These are phyloP conservation scores for Talaromyces ruber DNA, from an alignment of 495 filamentous ascomycete genomes.

Conservation along the genomic window DNA sequence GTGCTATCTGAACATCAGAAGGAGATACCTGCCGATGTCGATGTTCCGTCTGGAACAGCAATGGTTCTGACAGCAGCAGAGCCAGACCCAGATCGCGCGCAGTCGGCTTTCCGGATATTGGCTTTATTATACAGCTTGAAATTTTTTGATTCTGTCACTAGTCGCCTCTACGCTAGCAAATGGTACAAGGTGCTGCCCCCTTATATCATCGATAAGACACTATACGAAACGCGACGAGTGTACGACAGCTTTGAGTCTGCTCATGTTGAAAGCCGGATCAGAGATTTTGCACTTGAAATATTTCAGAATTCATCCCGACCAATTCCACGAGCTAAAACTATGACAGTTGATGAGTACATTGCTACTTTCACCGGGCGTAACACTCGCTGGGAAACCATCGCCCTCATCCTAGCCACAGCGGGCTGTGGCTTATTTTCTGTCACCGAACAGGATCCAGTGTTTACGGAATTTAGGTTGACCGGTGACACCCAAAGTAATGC, in stretches of 20 bases:
- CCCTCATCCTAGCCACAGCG: conserved; percentile 40
- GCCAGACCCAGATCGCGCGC: conserved; percentile 20
- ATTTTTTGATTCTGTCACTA: conserved; percentile 16
- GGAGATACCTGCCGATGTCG: conserved; percentile 29
- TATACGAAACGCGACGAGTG: conserved; percentile 12
- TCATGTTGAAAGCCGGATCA: conserved; percentile 20
- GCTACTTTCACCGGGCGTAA: conserved; percentile 39
- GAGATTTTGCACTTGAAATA: conserved; percentile 20
- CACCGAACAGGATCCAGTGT: conserved; percentile 22
- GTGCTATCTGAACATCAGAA: conserved; percentile 32
- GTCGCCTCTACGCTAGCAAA: conserved; percentile 15
- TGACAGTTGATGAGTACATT: conserved; percentile 28
- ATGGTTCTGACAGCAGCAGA: conserved; percentile 13
- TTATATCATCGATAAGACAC: conserved; percentile 1
- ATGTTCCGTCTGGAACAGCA: conserved; percentile 20
- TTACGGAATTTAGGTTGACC: not conserved
- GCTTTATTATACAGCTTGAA: conserved; percentile 28
- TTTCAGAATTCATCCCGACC: conserved; percentile 26
- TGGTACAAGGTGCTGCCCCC: conserved; percentile 2
- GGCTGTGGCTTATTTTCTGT: conserved; percentile 30
- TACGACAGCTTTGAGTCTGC: conserved; percentile 17
- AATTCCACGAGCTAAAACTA: conserved; percentile 17
- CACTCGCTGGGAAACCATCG: conserved; percentile 53
- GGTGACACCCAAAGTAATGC: conserved; percentile 12
- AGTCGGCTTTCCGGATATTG: conserved; percentile 35